These are phyloP conservation scores for Camellia sinensis DNA, from an alignment of 148 eudicot species.

Conservation along the genomic window DNA sequence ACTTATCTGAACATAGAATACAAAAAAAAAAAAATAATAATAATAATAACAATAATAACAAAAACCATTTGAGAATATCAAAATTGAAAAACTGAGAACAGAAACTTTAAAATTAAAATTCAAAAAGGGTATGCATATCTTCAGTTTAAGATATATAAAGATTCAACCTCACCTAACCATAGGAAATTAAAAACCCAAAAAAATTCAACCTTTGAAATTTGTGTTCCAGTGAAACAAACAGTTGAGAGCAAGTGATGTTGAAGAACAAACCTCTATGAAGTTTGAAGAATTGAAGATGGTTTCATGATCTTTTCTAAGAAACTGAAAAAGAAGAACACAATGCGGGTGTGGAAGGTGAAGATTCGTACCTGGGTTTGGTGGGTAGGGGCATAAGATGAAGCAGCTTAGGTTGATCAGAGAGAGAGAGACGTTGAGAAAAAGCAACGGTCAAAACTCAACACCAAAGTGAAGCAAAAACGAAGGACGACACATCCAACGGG, in stretches of 20 bases:
- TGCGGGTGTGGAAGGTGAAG: conserved; percentile 7
- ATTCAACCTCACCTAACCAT: no score
- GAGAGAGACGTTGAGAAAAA: conserved; percentile 37
- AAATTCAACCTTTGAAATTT: background rate
- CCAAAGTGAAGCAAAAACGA: conserved; percentile 8
- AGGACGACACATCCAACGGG: background rate
- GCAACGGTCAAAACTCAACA: conserved; percentile 57
- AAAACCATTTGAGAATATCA: no score
- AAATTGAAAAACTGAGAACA: no score
- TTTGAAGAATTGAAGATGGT: background rate
- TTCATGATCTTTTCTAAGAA: conserved; percentile 15
- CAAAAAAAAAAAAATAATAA: no score
- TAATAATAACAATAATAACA: no score
- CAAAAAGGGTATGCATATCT: no score
- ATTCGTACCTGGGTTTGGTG: conserved; percentile 23
- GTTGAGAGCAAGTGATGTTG: background rate
- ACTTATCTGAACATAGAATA: no score
- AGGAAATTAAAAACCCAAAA: background rate
- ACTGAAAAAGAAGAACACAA: conserved; percentile 13
- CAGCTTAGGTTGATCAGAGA: conserved; percentile 22
- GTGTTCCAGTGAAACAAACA: conserved; percentile 5
- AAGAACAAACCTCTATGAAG: conserved; percentile 1
- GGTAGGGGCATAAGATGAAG: conserved; percentile 12
- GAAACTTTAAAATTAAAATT: no score
- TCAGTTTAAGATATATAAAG: no score